Conservation (phyloP, 2,329 filamentous ascomycete species). For the Rasamsonia emersonii region DNA sequence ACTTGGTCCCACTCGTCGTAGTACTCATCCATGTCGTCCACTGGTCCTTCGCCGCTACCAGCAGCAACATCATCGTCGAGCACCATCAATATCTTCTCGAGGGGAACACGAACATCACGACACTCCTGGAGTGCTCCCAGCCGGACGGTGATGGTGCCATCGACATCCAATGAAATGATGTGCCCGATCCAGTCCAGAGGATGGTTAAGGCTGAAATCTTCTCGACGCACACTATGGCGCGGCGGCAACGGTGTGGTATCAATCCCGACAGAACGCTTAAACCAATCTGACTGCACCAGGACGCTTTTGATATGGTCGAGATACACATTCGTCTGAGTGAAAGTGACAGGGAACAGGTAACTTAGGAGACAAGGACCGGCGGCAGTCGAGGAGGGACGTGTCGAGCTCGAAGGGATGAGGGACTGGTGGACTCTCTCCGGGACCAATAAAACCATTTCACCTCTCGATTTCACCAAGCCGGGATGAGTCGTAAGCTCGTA, state of each 20-base stretch:
- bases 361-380: slow-evolving; percentile 11
- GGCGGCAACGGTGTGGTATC: slow-evolving; percentile 11
- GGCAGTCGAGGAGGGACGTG: slow-evolving; percentile 1
- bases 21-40: slow-evolving; percentile 11
- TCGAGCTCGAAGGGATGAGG: slow-evolving; percentile 2
- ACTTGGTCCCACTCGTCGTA: slow-evolving; percentile 17
- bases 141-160: slow-evolving; percentile 47
- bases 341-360: slow-evolving; percentile 9
- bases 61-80: slow-evolving; percentile 20
- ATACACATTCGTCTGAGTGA: slow-evolving; percentile 8
- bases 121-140: slow-evolving; percentile 43
- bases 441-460: slow-evolving; percentile 46
- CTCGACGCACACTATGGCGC: slow-evolving; percentile 12
- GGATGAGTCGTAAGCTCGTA: slow-evolving; percentile 49
- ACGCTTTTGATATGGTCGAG: slow-evolving; percentile 13
- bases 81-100: slow-evolving; percentile 43
- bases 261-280: slow-evolving; percentile 11
- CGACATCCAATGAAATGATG: slow-evolving; percentile 45
- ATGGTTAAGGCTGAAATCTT: slow-evolving; percentile 6
- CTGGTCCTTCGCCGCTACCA: slow-evolving; percentile 1
- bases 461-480: slow-evolving; percentile 40
- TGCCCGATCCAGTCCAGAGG: slow-evolving; percentile 47
- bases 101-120: slow-evolving; percentile 40
- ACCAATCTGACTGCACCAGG: slow-evolving; percentile 14
- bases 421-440: slow-evolving; percentile 19